Evolutionary conservation across 2,329 filamentous ascomycete species (phyloP), one percentile per base, ranked within the genome.

Genomic region (Aspergillus sp.): DNA sequence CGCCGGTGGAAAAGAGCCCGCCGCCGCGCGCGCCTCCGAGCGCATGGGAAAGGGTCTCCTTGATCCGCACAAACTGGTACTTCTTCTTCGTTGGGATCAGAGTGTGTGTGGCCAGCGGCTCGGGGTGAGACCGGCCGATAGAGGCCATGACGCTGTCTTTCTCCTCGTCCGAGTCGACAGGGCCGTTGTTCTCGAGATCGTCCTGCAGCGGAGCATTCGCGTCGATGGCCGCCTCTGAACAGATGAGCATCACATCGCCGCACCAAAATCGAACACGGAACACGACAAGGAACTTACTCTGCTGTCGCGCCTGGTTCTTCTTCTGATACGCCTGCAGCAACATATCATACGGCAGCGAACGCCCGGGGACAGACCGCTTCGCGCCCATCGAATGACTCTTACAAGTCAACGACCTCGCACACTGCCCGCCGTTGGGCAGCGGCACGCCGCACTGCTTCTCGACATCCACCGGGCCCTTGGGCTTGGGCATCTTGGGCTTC

Each of bases 221-320:
- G 56, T 96, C 88, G 45, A 98, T 82, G 24, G 88, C 86, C 22
- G 88, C 88, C 66, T 95, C 85, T 91, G 56, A 50, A 35, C 36
- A 44, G 43, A 45, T 45, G 32, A 37, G 30, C 11, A 33, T 26
- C 25, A 24, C 24, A 34, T 17, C 15, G 26, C 7, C 17, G 17
- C 6, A 29, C 4, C 5, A 4, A 35, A 19, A 40, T 8, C 35
- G 37, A 29, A 20, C 20, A 6, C 16, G 25, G 15, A 36, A 8
- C 5, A 22, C 10, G 15, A 29, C n/a, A 30, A 71, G 13, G 15
- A 26, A 31, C 80, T 64, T 70, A 88, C 85, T 93, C 61, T 96
- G 91, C 65, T 94, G 85, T 53, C 94, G 93, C 14, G 91, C 91
- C 60, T 96, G 91, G 51, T 98, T 98, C 70, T 95, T 96, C 72